Evolutionary conservation across 2,329 filamentous ascomycete species (phyloP), one percentile per base, ranked within the genome.

Genomic region (Geoglossum cookeanum): DNA sequence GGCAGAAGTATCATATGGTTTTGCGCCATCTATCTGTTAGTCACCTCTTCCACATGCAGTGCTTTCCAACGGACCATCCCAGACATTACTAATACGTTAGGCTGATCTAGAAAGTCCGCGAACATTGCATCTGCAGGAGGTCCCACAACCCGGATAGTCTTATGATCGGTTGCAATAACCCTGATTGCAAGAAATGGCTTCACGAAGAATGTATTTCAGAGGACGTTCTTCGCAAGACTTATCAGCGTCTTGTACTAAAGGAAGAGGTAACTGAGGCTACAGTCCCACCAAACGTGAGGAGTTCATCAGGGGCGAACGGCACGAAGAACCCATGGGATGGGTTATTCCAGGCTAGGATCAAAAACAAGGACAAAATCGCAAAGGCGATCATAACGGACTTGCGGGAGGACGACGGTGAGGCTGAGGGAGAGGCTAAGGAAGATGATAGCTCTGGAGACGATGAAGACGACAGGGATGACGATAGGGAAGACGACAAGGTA

Each of bases 111-210:
- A 7, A 65, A 55, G 60, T 68, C 42, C 64, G 65, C 17, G 60
- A 64, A 54, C 66, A 70, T 55, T 84, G 81, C 67, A 76, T 74
- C 63, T 84, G 81, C 68, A 71, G 73, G 59, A 73, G 72, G 4
- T 79, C 80, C 45, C 78, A 79, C 61, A 81, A 83, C 60, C 80
- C 80, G 29, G 79, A 83, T 61, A 78, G 76, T 62, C 73, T 74
- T 27, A 68, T 83, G 44, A 73, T 82, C 54, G 76, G 78, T 58
- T 84, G 80, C 67, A 75, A 74, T 8, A 75, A 74, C 59, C 63
- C 72, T 11, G 64, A 67, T 1, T 84, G 81, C 65, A 74, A 73
- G 56, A 75, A 73, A 57, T 84, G 81, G 81, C 74, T 84, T 59
- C 81, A 84, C 62, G 74, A 79, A 58, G 75, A 80, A 51, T 84